Evolutionary conservation across 2,329 filamentous ascomycete species (phyloP).

Genomic region (Fusarium coffeatum): DNA sequence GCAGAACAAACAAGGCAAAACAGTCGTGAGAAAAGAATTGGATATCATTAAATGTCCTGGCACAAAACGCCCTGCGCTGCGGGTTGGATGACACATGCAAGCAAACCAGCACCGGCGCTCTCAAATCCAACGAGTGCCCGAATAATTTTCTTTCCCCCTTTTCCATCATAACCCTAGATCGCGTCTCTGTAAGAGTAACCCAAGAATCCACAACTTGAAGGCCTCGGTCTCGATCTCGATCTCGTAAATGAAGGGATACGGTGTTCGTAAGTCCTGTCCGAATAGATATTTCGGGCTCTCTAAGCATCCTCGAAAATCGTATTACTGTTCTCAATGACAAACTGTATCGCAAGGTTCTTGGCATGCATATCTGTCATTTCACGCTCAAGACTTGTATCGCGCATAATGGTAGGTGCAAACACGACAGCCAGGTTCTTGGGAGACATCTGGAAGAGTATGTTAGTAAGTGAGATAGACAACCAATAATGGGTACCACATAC

Average conservation of each 20-base stretch:
- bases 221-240: conserved; percentile 12
- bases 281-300: conserved; percentile 17
- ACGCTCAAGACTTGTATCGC: conserved; percentile 86
- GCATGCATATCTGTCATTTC: conserved; percentile 97
- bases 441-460: conserved; percentile 75
- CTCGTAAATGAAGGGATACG: conserved; percentile 16
- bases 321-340: conserved; percentile 89
- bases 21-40: conserved; percentile 38
- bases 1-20: conserved; percentile 15
- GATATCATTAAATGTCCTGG: conserved; percentile 51
- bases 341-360: conserved; percentile 93
- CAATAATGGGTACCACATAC: conserved; percentile 59
- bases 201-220: conserved; percentile 22
- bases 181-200: conserved; percentile 27
- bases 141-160: conserved; percentile 22
- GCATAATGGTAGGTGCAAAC: conserved; percentile 97
- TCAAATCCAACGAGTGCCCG: conserved; percentile 41
- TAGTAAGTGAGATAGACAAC: conserved; percentile 9
- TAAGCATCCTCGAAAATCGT: conserved; percentile 74
- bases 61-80: conserved; percentile 45
- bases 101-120: conserved; percentile 29
- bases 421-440: conserved; percentile 96
- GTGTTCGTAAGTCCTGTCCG: conserved; percentile 14
- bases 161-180: conserved; percentile 23
- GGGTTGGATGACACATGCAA: conserved; percentile 38